Evolutionary conservation across 2,329 filamentous ascomycete genomes (phyloP).

Genomic region (Talaromyces sp.): DNA sequence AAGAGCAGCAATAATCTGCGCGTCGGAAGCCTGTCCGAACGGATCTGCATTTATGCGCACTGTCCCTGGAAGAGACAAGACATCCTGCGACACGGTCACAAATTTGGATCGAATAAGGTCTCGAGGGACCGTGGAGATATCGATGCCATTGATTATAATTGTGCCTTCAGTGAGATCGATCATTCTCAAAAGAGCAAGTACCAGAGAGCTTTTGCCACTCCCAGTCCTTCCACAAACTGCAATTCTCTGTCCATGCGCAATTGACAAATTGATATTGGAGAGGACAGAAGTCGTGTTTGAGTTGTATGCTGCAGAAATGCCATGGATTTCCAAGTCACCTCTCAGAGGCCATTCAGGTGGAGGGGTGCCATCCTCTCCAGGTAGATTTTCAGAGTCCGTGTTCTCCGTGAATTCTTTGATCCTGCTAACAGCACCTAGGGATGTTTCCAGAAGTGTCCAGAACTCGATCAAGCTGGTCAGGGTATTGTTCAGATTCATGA

Average conservation of each 20-base stretch:
- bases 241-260: conserved; percentile 1
- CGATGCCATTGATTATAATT: neutral
- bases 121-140: neutral
- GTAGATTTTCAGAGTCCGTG: conserved; percentile 43
- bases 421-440: conserved; percentile 54
- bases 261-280: conserved; percentile 1
- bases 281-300: neutral
- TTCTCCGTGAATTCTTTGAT: conserved; percentile 51
- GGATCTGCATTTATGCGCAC: neutral
- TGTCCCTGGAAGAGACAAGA: neutral
- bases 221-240: conserved; percentile 4
- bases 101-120: neutral
- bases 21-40: neutral
- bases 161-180: neutral
- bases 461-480: conserved; percentile 49
- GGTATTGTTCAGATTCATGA: conserved; percentile 51
- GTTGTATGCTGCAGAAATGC: neutral
- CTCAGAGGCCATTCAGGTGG: conserved; percentile 42
- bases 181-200: neutral
- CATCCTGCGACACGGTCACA: neutral
- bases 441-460: conserved; percentile 58
- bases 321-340: conserved; percentile 41
- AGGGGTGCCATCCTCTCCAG: conserved; percentile 38
- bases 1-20: conserved; percentile 33
- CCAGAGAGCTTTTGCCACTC: conserved; percentile 18